Base-by-base conservation (phyloP, 148 eudicot species). In the Chenopodium quinoa region DNA sequence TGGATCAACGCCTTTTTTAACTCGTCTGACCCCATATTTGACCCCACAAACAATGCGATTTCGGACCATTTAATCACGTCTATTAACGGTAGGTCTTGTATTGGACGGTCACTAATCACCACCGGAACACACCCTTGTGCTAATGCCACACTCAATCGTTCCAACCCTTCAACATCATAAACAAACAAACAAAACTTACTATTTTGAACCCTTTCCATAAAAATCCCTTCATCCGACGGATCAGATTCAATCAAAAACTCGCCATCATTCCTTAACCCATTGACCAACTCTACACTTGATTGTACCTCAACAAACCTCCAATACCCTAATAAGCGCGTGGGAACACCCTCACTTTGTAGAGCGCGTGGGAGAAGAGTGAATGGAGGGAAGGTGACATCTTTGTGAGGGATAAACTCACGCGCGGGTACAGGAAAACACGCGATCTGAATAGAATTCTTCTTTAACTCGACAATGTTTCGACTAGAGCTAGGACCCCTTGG, bases 51-150 rank as follows among this genome's bases (percentile, higher is more conserved):
- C 79, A 93, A 19, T 9, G 90, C 97, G 2, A 95, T 75, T 11
- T 95, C 92, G 7, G 89, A 83, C 98, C 98, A 95, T 76, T 83
- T 76, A 81, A 95, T 79, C 65, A 95, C 91, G 75, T 92, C 97
- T 92, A 91, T 92, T 84, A 95, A 79, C 54, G 98, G 98, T 78
- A 95, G 47, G 66, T 95, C 98, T 78, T 95, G 92, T 29, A 93
- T 90, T 86, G 97, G 93, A 83, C 94, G 92, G 90, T 88, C 92
- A 8, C 89, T 87, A 10, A 95, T 85, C 84, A 95, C 86, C 88
- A 89, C 97, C 12, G 97, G 97, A 50, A 95, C 98, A 73, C 98
- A 95, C 4, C 94, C 93, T 7, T 60, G 6, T 8, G 84, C 86
- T 88, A 95, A 76, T 73, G 97, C 97, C 67, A 82, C 89, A 50